These are phyloP conservation scores for Gossypium gossypioides DNA, from an alignment of 441 rosid genomes.

Conservation along the genomic window DNA sequence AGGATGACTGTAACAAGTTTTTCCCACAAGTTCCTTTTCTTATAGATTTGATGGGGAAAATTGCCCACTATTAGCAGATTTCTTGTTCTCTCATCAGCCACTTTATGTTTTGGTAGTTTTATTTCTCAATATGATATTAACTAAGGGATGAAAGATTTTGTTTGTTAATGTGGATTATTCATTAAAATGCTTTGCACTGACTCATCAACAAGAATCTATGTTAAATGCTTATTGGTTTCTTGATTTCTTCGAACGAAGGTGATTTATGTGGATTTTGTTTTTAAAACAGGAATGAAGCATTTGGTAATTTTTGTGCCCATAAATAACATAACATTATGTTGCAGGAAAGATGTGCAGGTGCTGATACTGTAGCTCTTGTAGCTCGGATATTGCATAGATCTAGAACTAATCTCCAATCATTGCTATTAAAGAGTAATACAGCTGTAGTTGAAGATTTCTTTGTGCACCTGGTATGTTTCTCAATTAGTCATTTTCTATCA, in stretches of 20 bases:
- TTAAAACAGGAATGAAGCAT: conserved; percentile 10
- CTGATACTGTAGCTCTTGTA: conserved; percentile 67
- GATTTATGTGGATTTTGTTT: conserved; percentile 9
- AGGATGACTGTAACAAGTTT: not conserved
- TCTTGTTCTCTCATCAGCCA: not conserved
- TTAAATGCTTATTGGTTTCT: not conserved
- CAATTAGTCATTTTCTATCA: conserved; percentile 8
- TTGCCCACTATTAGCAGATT: not conserved
- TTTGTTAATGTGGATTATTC: not conserved
- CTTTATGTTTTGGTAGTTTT: not conserved
- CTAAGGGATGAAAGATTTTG: not conserved
- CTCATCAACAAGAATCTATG: not conserved
- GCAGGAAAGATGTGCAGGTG: conserved; percentile 95
- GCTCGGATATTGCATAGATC: conserved; percentile 78
- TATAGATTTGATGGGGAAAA: not conserved
- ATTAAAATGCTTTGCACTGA: not conserved
- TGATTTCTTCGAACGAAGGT: not conserved
- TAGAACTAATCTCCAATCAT: conserved; percentile 79
- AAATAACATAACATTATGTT: conserved; percentile 26
- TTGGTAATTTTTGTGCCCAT: conserved; percentile 3
- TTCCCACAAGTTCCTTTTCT: not conserved
- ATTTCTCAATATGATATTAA: not conserved
- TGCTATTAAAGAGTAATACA: conserved; percentile 71
- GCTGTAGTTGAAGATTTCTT: conserved; percentile 79
- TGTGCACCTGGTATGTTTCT: conserved; percentile 56